Conservation (phyloP, 2,329 filamentous ascomycete genomes). For the Aspergillus sp. region DNA sequence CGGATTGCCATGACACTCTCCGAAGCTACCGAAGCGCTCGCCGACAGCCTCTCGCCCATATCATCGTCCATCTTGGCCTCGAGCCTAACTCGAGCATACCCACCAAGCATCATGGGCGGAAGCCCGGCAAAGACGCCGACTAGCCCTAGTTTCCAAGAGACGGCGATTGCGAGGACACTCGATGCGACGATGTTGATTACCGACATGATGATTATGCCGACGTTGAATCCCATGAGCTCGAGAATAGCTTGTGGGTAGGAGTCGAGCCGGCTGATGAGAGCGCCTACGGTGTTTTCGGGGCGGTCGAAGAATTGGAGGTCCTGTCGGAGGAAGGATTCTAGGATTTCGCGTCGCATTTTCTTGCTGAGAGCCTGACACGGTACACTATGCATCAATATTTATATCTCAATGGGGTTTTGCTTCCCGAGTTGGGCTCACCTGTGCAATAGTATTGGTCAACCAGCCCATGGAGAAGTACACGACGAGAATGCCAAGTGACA, state of each 20-base stretch:
- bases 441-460: conserved; percentile 27
- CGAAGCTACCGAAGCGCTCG: conserved; percentile 42
- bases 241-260: conserved; percentile 37
- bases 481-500: conserved; percentile 23
- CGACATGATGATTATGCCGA: conserved; percentile 50
- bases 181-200: conserved; percentile 49
- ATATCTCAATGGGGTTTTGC: not conserved
- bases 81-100: conserved; percentile 50
- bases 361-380: conserved; percentile 18
- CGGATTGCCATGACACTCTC: conserved; percentile 50
- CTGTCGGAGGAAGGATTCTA: conserved; percentile 26
- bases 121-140: conserved; percentile 49
- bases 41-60: conserved; percentile 38
- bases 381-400: not conserved
- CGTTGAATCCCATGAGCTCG: conserved; percentile 52
- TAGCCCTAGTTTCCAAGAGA: conserved; percentile 54
- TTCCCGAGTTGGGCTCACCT: not conserved
- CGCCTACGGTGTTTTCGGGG: conserved; percentile 30
- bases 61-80: conserved; percentile 33
- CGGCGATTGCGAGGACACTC: conserved; percentile 47
- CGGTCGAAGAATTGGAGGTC: conserved; percentile 35
- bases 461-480: conserved; percentile 42
- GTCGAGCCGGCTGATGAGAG: conserved; percentile 24
- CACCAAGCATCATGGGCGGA: conserved; percentile 46
- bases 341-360: conserved; percentile 21